Evolutionary conservation across 2,329 filamentous ascomycete species (phyloP), one percentile per base, ranked within the genome.

Genomic region (Aureobasidium sp.): DNA sequence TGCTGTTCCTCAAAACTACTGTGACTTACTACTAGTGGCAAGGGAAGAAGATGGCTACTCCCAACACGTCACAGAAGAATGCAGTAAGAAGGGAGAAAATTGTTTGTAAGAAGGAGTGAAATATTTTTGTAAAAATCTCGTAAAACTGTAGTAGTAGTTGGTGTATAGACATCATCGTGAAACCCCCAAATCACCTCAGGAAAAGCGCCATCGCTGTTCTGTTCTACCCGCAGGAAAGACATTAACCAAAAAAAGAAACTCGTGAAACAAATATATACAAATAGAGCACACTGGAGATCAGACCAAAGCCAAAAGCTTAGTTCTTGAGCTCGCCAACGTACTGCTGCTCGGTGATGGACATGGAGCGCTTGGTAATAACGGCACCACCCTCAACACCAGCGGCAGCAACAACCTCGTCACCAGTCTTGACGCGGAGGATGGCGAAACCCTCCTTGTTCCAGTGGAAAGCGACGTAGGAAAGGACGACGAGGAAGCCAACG

Each of bases 401-500:
- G 21, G 68, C 65, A n/a, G 71, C 71, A 47, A 72, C 61, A 45
- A 72, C 63, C 10, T 62, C 61, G 53, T 21, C 21, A 21, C 67
- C 67, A 55, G 32, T 29, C 68, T 73, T 73, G 64, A 69, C 47
- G 59, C 70, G 70, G 58, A 72, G 59, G 62, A 74, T 61, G 59
- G 68, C 66, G 60, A 71, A 66, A 62, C 71, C 71, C 53, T 72
- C 68, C 59, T 65, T 57, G 54, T 62, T 63, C 72, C 72, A 74
- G 68, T 71, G 69, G 64, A 65, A 68, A 27, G 62, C 62, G 44
- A 69, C 70, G 67, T 73, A 74, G n/a, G 54, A 67, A 25, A 74
- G 67, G n/a, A 74, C 77, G 47, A 75, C 73, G 37, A 74, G 61
- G 67, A 79, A 79, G 27, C 76, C 76, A 57, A 76, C 70, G 14